Evolutionary conservation across 371 early-diverging fungal genomes (phyloP).

Genomic region (Synchytrium microbalum): DNA sequence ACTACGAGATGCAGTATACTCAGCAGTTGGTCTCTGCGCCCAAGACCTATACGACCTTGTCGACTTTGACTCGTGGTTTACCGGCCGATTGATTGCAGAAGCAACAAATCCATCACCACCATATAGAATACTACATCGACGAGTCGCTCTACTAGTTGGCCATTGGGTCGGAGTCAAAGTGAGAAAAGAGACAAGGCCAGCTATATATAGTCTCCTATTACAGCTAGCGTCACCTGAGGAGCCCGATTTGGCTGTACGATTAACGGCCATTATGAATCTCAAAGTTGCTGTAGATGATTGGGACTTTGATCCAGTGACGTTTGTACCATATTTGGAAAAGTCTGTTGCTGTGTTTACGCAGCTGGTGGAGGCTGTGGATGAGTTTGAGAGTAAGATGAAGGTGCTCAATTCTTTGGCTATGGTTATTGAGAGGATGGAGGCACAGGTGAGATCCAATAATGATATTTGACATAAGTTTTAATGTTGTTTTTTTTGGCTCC

Average conservation of each 20-base stretch:
- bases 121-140: conserved; percentile 53
- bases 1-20: conserved; percentile 76
- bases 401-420: conserved; percentile 65
- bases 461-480: neutral
- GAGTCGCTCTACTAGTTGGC: conserved; percentile 78
- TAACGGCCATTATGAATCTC: conserved; percentile 69
- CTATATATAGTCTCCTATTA: conserved; percentile 60
- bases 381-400: conserved; percentile 69
- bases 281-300: conserved; percentile 63
- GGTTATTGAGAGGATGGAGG: conserved; percentile 69
- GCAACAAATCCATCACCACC: conserved; percentile 21
- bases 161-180: conserved; percentile 77
- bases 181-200: conserved; percentile 51
- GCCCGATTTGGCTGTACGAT: conserved; percentile 71
- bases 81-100: conserved; percentile 49
- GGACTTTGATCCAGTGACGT: conserved; percentile 71
- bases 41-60: conserved; percentile 73
- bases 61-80: conserved; percentile 75
- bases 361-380: conserved; percentile 58
- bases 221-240: conserved; percentile 57
- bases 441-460: conserved; percentile 40
- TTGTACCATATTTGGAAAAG: conserved; percentile 60
- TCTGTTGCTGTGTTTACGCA: conserved; percentile 48
- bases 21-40: conserved; percentile 72
- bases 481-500: neutral